Percentiles rank a stretch among this genome's conserved stretches.
Conservation (phyloP, 2,329 filamentous ascomycete genomes). For the Lachnellula hyalina region DNA sequence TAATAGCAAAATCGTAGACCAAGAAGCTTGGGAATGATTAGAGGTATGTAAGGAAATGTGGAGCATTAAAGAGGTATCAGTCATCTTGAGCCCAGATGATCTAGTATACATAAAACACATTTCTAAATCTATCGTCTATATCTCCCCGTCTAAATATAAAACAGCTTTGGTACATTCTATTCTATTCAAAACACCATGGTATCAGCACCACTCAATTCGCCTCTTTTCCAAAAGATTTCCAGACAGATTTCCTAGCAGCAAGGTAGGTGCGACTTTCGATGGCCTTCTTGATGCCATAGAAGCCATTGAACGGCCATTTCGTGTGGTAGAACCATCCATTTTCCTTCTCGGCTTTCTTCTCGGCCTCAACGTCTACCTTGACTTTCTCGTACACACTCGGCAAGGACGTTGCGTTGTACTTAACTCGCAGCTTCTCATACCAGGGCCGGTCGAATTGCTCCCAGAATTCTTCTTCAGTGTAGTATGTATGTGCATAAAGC, state of each 20-base stretch:
- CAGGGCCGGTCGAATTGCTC: conserved; percentile 51
- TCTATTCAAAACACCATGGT: too few species aligned
- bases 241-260: conserved; percentile 21
- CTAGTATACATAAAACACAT: too few species aligned
- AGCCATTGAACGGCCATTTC: conserved; percentile 52
- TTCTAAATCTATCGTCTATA: too few species aligned
- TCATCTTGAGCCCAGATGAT: too few species aligned
- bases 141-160: too few species aligned
- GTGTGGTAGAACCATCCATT: conserved; percentile 33
- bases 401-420: conserved; percentile 57
- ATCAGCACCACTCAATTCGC: too few species aligned
- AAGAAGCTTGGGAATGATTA: too few species aligned
- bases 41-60: too few species aligned
- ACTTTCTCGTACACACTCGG: conserved; percentile 70
- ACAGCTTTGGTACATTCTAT: too few species aligned
- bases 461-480: conserved; percentile 69
- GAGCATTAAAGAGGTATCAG: too few species aligned
- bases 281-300: conserved; percentile 55
- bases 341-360: conserved; percentile 34
- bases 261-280: conserved; percentile 44
- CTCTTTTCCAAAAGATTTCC: conserved; percentile 10
- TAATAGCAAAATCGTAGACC: too few species aligned
- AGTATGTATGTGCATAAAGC: conserved; percentile 84
- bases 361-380: conserved; percentile 46
- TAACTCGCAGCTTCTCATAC: conserved; percentile 58